Conservation (phyloP, 208 protist genomes). For the Leptomonas seymouri region DNA sequence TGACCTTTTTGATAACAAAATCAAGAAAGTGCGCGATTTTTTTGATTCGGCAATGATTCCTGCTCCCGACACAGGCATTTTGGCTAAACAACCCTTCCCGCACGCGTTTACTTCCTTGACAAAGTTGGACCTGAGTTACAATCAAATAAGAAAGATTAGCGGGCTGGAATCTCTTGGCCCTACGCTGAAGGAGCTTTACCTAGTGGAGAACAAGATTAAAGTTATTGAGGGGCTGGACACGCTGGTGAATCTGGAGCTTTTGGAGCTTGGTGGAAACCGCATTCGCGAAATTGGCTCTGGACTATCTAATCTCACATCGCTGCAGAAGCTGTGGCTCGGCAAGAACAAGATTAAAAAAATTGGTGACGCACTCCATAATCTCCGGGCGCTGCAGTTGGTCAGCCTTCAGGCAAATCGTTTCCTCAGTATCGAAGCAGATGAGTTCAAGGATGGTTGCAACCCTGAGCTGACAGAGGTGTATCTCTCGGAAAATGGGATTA, state of each 20-base stretch:
- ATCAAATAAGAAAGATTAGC: conserved; percentile 78
- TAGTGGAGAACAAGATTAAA: conserved; percentile 94
- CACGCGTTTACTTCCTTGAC: conserved; percentile 57
- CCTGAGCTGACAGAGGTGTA: conserved; percentile 76
- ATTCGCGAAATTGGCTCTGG: conserved; percentile 82
- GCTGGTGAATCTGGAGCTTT: conserved; percentile 76
- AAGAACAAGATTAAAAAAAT: conserved; percentile 92
- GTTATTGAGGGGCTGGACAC: conserved; percentile 80
- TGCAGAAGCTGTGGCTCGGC: conserved; percentile 89
- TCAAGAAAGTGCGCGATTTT: conserved; percentile 80
- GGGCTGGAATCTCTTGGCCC: conserved; percentile 70
- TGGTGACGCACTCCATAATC: conserved; percentile 54
- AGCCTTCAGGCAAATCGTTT: conserved; percentile 92
- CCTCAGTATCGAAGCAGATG: conserved; percentile 58
- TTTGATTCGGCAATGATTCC: conserved; percentile 45
- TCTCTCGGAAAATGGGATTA: conserved; percentile 86
- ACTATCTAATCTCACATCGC: conserved; percentile 57
- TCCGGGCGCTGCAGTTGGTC: conserved; percentile 61
- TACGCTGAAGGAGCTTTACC: conserved; percentile 87
- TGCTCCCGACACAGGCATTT: conserved; percentile 4
- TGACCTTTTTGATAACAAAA: conserved; percentile 94
- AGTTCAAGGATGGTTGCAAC: conserved; percentile 62
- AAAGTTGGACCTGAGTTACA: conserved; percentile 92
- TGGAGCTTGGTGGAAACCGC: conserved; percentile 91
- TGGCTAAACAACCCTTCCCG: conserved; percentile 32